Evolutionary conservation across 1,284 basidiomycete genomes (phyloP).

Genomic region (Leccinum ponderosum): DNA sequence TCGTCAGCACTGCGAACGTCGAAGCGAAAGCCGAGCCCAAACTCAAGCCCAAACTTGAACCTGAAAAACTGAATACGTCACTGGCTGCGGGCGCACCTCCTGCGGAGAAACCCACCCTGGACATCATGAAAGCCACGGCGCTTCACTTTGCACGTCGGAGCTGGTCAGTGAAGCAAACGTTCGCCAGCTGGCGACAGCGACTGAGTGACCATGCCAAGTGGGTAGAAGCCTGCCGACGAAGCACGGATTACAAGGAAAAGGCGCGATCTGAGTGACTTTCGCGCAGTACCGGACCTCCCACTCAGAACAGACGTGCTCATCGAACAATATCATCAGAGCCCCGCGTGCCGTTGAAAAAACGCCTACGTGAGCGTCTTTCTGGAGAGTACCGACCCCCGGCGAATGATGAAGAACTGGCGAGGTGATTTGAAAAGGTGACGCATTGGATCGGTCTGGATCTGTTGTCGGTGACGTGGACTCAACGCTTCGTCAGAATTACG

Average conservation of each 20-base stretch:
- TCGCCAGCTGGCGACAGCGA: constrained; percentile 40
- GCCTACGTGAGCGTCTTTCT: constrained; percentile 49
- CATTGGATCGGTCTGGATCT: constrained; percentile 3
- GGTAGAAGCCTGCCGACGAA: constrained; percentile 57
- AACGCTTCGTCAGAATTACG: constrained; percentile 53
- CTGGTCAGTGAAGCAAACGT: constrained; percentile 31
- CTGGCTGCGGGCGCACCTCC: not conserved
- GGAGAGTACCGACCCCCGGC: constrained; percentile 47
- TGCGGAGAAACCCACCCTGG: constrained; percentile 17
- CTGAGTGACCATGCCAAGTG: constrained; percentile 49
- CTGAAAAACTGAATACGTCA: constrained; percentile 9
- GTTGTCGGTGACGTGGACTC: not conserved
- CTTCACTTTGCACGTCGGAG: constrained; percentile 39
- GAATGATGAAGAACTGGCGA: constrained; percentile 65
- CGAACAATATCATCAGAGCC: constrained; percentile 19
- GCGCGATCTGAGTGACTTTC: constrained; percentile 42
- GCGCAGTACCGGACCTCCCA: constrained; percentile 20
- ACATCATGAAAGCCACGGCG: constrained; percentile 35
- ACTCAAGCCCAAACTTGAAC: not conserved
- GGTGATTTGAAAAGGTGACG: constrained; percentile 64
- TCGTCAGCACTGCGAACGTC: constrained; percentile 11
- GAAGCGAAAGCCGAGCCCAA: constrained; percentile 6
- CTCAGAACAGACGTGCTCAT: constrained; percentile 1
- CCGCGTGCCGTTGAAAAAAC: constrained; percentile 45
- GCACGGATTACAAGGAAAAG: constrained; percentile 59